Percentiles rank a stretch among this genome's conserved stretches.
Evolutionary conservation across 768 basidiomycete genomes (phyloP).

Genomic region (Termitomyces heimii): DNA sequence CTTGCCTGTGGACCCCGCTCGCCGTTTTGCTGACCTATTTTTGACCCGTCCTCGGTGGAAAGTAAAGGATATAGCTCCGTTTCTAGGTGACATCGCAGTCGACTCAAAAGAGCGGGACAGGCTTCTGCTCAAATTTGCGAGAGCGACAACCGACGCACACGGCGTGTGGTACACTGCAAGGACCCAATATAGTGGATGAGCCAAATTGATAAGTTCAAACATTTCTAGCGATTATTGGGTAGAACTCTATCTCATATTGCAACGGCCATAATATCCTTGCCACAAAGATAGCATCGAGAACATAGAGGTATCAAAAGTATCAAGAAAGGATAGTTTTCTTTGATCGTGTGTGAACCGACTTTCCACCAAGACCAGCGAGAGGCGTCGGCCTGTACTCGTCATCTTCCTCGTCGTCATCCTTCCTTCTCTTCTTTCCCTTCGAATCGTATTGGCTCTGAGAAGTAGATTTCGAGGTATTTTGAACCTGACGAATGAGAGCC

Average conservation of each 20-base stretch:
- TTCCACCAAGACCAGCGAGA: constrained; percentile 28
- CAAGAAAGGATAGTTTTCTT: constrained; percentile 17
- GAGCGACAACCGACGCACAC: constrained; percentile 63
- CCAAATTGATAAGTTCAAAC: neutral
- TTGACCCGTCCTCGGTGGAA: constrained; percentile 72
- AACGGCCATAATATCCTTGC: neutral
- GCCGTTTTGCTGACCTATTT: constrained; percentile 87
- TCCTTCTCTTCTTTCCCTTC: constrained; percentile 26
- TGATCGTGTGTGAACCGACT: constrained; percentile 33
- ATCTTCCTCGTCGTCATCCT: constrained; percentile 26
- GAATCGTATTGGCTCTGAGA: constrained; percentile 4
- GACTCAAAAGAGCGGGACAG: constrained; percentile 85
- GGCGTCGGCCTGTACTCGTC: constrained; percentile 46
- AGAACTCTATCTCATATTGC: neutral
- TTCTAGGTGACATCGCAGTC: constrained; percentile 77
- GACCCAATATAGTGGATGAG: constrained; percentile 49
- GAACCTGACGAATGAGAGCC: constrained; percentile 41
- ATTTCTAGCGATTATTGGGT: neutral
- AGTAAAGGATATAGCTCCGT: constrained; percentile 74
- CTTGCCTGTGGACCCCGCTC: constrained; percentile 72
- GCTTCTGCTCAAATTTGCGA: constrained; percentile 78
- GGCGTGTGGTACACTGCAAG: constrained; percentile 75
- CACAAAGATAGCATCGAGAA: neutral
- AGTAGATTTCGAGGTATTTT: constrained; percentile 23
- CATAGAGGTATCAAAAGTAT: neutral